Evolutionary conservation across 306 rosid genomes (phyloP).

Genomic region (Albizia julibrissin): DNA sequence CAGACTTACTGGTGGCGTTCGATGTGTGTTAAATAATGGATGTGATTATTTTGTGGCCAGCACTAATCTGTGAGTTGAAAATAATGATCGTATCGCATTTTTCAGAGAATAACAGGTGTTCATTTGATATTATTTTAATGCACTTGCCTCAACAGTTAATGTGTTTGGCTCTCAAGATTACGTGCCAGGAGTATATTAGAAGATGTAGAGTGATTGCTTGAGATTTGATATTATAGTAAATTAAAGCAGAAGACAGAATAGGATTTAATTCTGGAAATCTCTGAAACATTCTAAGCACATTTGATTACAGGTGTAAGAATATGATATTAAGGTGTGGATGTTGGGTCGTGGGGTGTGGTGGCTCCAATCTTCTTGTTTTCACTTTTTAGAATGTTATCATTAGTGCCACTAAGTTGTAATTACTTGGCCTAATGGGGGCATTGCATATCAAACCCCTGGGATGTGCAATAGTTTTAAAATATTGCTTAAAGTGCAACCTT

Average conservation of each 20-base stretch:
- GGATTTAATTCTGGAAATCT: neutral
- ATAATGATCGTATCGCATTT: too few relatives aligned
- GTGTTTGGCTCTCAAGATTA: too few relatives aligned
- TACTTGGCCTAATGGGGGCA: slow-evolving; percentile 26
- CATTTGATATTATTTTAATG: too few relatives aligned
- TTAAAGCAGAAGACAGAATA: neutral
- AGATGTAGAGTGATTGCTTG: neutral
- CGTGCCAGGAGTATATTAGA: too few relatives aligned
- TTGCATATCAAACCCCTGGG: neutral
- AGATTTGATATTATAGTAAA: neutral
- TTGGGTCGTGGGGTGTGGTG: slow-evolving; percentile 13
- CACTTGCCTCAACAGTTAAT: too few relatives aligned
- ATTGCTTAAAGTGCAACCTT: slow-evolving; percentile 28
- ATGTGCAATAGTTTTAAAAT: neutral
- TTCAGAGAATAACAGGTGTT: too few relatives aligned
- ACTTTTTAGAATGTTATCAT: slow-evolving; percentile 33
- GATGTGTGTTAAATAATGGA: too few relatives aligned
- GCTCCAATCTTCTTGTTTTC: slow-evolving; percentile 4
- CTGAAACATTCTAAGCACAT: neutral
- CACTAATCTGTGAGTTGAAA: too few relatives aligned
- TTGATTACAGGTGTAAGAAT: slow-evolving; percentile 1
- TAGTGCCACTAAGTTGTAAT: slow-evolving; percentile 26
- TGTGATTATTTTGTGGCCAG: too few relatives aligned
- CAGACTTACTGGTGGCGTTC: too few relatives aligned
- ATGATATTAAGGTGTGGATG: neutral